These are phyloP conservation scores for Candida verbasci DNA, from an alignment of 805 yeast genomes.

Conservation along the genomic window DNA sequence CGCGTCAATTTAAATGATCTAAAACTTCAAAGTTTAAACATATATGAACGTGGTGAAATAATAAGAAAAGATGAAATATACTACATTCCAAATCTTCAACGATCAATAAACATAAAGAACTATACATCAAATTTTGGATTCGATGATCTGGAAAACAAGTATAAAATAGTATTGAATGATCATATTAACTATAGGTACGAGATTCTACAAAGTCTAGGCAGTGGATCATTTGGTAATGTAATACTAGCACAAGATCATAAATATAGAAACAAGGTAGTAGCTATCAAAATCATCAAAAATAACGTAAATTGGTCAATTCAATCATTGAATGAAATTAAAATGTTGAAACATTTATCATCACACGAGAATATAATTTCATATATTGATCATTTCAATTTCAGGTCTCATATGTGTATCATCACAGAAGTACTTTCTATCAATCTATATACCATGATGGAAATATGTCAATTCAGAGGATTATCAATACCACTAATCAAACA, in stretches of 20 bases:
- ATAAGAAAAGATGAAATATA: slow-evolving; percentile 45
- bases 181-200: slow-evolving; percentile 76
- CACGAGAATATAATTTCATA: slow-evolving; percentile 43
- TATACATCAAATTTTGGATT: slow-evolving; percentile 57
- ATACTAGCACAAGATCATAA: slow-evolving; percentile 66
- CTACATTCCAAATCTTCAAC: slow-evolving; percentile 38
- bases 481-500: slow-evolving; percentile 33
- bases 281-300: slow-evolving; percentile 73
- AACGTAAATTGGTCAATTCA: slow-evolving; percentile 71
- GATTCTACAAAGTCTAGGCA: slow-evolving; percentile 56
- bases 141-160: slow-evolving; percentile 67
- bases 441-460: slow-evolving; percentile 55
- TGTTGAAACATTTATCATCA: slow-evolving; percentile 47
- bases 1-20: slow-evolving; percentile 4
- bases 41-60: slow-evolving; percentile 61
- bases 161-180: slow-evolving; percentile 52
- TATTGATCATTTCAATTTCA: slow-evolving; percentile 67
- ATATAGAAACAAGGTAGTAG: slow-evolving; percentile 40
- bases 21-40: slow-evolving; percentile 26
- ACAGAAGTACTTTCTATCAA: slow-evolving; percentile 71
- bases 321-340: slow-evolving; percentile 71
- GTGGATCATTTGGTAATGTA: slow-evolving; percentile 82
- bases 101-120: slow-evolving; percentile 32
- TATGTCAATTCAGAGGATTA: slow-evolving; percentile 48
- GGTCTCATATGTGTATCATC: slow-evolving; percentile 78